These are phyloP conservation scores for Arabidopsis thaliana DNA, from an alignment of 345 rosid species.

Conservation along the genomic window DNA sequence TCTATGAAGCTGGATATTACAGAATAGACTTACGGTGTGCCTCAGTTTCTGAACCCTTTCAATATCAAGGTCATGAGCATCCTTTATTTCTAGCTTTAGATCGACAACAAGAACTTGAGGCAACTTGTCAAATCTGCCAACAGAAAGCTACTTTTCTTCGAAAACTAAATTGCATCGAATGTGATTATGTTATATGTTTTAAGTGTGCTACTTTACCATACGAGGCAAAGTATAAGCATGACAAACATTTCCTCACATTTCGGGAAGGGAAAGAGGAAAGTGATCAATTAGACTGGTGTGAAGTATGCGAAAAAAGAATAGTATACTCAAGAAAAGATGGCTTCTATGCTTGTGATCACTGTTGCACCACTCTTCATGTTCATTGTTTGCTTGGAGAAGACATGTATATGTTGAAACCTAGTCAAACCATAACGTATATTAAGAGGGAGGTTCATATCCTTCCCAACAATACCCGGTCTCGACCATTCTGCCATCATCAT, in stretches of 20 bases:
- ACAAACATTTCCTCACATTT: slow-evolving; percentile 20
- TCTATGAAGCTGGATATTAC: neutral
- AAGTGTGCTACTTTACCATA: neutral
- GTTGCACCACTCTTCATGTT: slow-evolving; percentile 20
- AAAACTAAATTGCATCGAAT: slow-evolving; percentile 25
- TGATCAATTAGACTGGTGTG: neutral
- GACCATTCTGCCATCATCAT: neutral
- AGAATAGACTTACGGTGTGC: neutral
- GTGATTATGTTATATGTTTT: neutral
- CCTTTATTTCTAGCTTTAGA: neutral
- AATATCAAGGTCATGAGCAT: slow-evolving; percentile 14
- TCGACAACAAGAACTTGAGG: neutral
- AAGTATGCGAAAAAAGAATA: neutral
- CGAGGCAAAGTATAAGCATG: slow-evolving; percentile 24
- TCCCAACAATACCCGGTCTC: neutral
- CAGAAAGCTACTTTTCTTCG: neutral
- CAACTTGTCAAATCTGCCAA: neutral
- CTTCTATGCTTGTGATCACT: slow-evolving; percentile 24
- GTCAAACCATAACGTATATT: neutral
- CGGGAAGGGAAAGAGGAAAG: neutral
- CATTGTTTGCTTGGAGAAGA: slow-evolving; percentile 7
- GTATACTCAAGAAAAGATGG: neutral
- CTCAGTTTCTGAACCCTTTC: slow-evolving; percentile 5
- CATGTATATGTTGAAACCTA: neutral
- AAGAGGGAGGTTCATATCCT: neutral